Conservation (phyloP, 331 rosid species). For the Rhamnella rubrinervis region DNA sequence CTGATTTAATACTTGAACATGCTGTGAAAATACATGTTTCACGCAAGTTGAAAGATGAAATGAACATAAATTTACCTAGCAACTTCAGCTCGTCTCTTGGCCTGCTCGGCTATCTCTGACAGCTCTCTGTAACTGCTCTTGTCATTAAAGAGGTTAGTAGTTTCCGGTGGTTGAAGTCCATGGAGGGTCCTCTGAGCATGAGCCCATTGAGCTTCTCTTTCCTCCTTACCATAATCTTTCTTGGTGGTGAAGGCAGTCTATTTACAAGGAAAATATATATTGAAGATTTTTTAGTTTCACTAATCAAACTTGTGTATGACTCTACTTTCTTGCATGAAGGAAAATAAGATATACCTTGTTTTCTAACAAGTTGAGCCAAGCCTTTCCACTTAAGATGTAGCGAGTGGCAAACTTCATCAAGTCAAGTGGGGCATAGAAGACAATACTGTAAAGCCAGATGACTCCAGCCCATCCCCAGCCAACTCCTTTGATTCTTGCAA, state of each 20-base stretch:
- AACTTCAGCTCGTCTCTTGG: conserved; percentile 95
- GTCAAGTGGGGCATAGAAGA: conserved; percentile 87
- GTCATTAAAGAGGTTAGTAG: conserved; percentile 52
- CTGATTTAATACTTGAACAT: not conserved
- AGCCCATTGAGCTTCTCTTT: conserved; percentile 99
- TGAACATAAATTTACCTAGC: conserved; percentile 62
- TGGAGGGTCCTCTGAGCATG: conserved; percentile 91
- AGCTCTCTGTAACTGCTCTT: conserved; percentile 90
- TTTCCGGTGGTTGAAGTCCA: conserved; percentile 89
- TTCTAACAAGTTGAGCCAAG: conserved; percentile 79
- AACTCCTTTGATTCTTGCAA: conserved; percentile 76
- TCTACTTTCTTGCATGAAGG: not conserved
- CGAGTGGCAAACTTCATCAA: conserved; percentile 76
- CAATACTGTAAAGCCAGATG: conserved; percentile 94
- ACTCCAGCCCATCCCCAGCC: conserved; percentile 99
- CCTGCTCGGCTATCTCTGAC: conserved; percentile 95
- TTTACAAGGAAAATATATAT: conserved; percentile 7
- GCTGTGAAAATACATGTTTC: not conserved
- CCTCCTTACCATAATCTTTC: conserved; percentile 92
- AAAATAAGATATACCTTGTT: conserved; percentile 59
- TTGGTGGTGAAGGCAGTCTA: conserved; percentile 98
- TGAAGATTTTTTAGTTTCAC: conserved; percentile 21
- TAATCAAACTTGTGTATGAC: not conserved
- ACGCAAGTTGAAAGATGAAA: not conserved
- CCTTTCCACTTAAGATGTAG: conserved; percentile 96